Base-by-base conservation (phyloP, 1,284 basidiomycete species). In the Bjerkandera adusta region DNA sequence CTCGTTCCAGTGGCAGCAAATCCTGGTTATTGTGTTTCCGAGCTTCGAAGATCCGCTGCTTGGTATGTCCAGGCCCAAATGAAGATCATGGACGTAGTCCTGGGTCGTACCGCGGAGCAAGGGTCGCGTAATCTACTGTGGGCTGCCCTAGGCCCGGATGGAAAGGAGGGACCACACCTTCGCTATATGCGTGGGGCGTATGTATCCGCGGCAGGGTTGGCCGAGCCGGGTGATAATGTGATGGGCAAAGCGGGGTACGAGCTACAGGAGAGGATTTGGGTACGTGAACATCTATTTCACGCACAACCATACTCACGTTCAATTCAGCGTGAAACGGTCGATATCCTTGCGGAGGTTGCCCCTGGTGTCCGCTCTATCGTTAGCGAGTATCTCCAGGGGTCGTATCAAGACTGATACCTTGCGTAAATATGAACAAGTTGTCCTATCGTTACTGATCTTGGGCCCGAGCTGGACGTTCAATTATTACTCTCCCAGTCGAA, bases 11-110 rank as follows among this genome's bases (percentile, higher is more conserved):
- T 70, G 20, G 36, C 67, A 11, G 67, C 73, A 26, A 68, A 69
- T 35, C 78, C 77, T 5, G 77, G 77, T 0, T 73, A 65, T 48
- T 80, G 77, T 57, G 43, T 59, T 35, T 76, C 77, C 8, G 60
- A 63, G 13, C 54, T 81, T 3, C 58, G 60, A 2, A 63, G 67
- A 24, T 53, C 58, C 20, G 22, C 59, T 5, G 22, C 22, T 10
- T n/a, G n/a, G n/a, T n/a, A n/a, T n/a, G 15, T 36, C n/a, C 24
- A 30, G 10, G 25, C 33, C n/a, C n/a, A n/a, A n/a, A 3, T 53
- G 10, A 43, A 58, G 37, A 16, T 68, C 0, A 51, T 67, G 56
- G 55, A 67, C 32, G 53, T 47, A 5, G 7, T 58, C 5, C 8
- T 57, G 12, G 55, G 52, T 7, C 54, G 58, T 8, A 53, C 70